Base-by-base conservation (phyloP, 164 flowering plant genomes). In the Stephania cephalantha region DNA sequence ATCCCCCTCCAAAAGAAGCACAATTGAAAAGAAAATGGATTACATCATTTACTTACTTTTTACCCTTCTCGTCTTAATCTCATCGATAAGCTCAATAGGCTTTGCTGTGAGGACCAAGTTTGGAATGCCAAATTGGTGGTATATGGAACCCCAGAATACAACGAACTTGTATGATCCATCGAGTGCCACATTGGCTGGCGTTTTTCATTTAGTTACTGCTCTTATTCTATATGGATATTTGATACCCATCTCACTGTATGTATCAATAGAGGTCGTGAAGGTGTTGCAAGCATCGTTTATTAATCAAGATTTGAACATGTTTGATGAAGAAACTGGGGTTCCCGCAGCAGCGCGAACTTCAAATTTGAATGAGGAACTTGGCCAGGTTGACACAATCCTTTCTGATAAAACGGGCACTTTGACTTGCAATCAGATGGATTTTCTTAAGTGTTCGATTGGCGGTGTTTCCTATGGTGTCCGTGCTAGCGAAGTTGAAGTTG, bases 401-500 rank as follows among this genome's bases (percentile, higher is more conserved):
- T 90, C 98, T 64, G 97, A 94, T 83, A 94, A 94, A 87, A 94
- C 98, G 18, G 98, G 98, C 42, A 94, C 98, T 55, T 83, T 94
- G 73, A 94, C 98, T 25, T 91, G 98, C 84, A 95, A 95, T 77
- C 98, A 95, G 83, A 95, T 95, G 99, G 98, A 93, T 71, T 95
- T 93, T 79, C 81, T 90, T 4, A 95, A 93, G 85, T 93, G 99
- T 79, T 91, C 95, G 50, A 91, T 95, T 85, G 97, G 93, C 31
- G 99, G 99, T 9, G 82, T 76, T 81, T 82, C 97, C 18, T 95
- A 95, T 83, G 99, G 99, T 42, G 80, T 81, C 48, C 76, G 88
- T 18, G 78, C 90, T 68, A 93, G 94, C 85, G 99, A 95, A 80
- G 97, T 95, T 72, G 98, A 95, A 83, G 76, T 89, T 74, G 98